phyloP scores from a whole-genome alignment of 306 rosid species.

The Vigna unguiculata region DNA sequence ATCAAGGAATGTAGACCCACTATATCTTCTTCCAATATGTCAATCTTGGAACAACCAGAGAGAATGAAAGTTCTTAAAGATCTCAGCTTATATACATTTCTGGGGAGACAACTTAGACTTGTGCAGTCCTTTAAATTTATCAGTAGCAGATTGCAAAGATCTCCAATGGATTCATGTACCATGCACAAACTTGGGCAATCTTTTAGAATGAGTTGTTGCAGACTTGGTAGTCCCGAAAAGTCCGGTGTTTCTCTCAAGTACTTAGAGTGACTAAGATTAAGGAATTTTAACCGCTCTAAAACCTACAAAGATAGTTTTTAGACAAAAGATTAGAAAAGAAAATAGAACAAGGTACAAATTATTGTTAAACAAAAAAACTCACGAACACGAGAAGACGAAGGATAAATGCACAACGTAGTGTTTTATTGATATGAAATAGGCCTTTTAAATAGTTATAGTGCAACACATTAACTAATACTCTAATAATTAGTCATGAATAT shows the following conservation, averaged over 20 bases:
- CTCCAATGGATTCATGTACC: slow-evolving; percentile 46
- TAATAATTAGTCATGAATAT: no score
- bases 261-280: background rate
- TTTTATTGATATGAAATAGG: no score
- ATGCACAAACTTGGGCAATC: slow-evolving; percentile 30
- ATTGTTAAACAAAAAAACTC: no score
- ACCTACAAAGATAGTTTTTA: background rate
- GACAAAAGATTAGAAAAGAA: background rate
- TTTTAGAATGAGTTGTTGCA: slow-evolving; percentile 34
- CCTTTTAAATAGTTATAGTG: no score
- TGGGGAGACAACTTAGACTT: slow-evolving; percentile 1
- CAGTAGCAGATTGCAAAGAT: background rate
- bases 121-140: slow-evolving; percentile 35
- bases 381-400: no score
- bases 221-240: slow-evolving; percentile 28
- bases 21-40: background rate
- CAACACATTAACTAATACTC: no score
- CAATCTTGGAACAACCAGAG: background rate
- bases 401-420: no score
- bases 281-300: no score
- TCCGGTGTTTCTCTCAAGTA: background rate
- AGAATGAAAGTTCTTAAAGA: slow-evolving; percentile 25
- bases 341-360: no score
- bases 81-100: slow-evolving; percentile 26
- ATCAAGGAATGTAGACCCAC: slow-evolving; percentile 24